A percentile compares a stretch with the other conserved stretches of the same genome.
phyloP scores from a whole-genome alignment of 225 moss, liverwort and hornwort genomes.

The Climacium dendroides region DNA sequence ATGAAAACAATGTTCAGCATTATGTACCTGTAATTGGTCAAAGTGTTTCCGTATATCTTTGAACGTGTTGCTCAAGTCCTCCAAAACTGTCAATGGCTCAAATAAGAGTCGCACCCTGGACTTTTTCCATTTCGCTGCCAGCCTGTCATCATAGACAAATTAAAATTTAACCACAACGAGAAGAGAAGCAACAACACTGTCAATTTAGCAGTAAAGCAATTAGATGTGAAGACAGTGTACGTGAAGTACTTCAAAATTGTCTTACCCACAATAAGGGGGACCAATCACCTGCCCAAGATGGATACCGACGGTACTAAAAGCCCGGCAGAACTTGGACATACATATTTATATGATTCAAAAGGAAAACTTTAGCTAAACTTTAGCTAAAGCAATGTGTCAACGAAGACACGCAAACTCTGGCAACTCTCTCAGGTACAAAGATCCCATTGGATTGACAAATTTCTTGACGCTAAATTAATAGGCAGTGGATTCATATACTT shows the following conservation, averaged over 20 bases:
- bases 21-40: not conserved
- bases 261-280: not conserved
- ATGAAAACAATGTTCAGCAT: not conserved
- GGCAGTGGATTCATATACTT: not conserved
- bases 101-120: not conserved
- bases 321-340: not conserved
- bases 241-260: not conserved
- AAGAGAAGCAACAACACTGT: not conserved
- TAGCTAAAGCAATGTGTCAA: not conserved
- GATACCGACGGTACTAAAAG: not conserved
- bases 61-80: not conserved
- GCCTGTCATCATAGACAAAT: not conserved
- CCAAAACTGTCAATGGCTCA: not conserved
- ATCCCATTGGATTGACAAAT: not conserved
- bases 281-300: not conserved
- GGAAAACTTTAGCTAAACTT: not conserved
- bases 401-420: not conserved
- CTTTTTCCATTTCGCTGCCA: not conserved
- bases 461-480: not conserved
- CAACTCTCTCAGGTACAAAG: not conserved
- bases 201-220: not conserved
- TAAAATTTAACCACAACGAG: not conserved
- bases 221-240: not conserved
- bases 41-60: not conserved
- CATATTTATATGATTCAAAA: not conserved